Evolutionary conservation across 2,329 filamentous ascomycete species (phyloP).

Genomic region (Lizonia empirigonia): DNA sequence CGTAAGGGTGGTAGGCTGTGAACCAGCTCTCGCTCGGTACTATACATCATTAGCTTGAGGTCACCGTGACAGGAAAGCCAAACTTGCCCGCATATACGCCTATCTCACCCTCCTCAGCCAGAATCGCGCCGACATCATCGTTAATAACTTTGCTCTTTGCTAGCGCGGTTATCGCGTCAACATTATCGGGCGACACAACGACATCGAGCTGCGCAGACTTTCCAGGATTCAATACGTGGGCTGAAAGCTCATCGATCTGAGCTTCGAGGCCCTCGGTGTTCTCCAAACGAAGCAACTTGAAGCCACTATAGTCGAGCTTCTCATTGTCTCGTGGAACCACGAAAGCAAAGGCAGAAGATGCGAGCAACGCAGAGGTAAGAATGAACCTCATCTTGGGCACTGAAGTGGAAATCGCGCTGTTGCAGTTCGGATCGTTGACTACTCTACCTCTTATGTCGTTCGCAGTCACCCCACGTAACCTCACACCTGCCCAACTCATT

Average conservation of each 20-base stretch:
- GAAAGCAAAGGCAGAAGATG: constrained; percentile 29
- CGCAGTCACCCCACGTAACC: background rate
- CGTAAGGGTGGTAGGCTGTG: constrained; percentile 45
- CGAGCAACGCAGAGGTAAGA: constrained; percentile 34
- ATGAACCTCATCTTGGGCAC: constrained; percentile 37
- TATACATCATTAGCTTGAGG: constrained; percentile 12
- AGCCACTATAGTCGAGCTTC: constrained; percentile 46
- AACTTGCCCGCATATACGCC: constrained; percentile 33
- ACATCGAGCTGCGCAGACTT: constrained; percentile 38
- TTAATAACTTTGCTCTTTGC: constrained; percentile 37
- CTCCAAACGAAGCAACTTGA: constrained; percentile 44
- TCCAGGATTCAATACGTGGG: constrained; percentile 43
- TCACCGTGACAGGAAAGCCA: background rate
- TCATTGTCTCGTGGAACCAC: constrained; percentile 35
- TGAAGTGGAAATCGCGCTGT: constrained; percentile 8
- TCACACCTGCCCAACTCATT: constrained; percentile 33
- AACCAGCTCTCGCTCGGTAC: constrained; percentile 46
- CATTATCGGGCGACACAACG: constrained; percentile 44
- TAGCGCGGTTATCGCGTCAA: constrained; percentile 37
- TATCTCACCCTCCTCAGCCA: constrained; percentile 41
- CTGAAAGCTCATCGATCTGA: constrained; percentile 39
- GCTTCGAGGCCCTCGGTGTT: constrained; percentile 31
- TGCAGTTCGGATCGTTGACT: background rate
- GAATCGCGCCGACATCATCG: constrained; percentile 43
- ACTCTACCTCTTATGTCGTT: constrained; percentile 22